These are phyloP conservation scores for Floccularia luteovirens DNA, from an alignment of 768 basidiomycete species.

Conservation along the genomic window DNA sequence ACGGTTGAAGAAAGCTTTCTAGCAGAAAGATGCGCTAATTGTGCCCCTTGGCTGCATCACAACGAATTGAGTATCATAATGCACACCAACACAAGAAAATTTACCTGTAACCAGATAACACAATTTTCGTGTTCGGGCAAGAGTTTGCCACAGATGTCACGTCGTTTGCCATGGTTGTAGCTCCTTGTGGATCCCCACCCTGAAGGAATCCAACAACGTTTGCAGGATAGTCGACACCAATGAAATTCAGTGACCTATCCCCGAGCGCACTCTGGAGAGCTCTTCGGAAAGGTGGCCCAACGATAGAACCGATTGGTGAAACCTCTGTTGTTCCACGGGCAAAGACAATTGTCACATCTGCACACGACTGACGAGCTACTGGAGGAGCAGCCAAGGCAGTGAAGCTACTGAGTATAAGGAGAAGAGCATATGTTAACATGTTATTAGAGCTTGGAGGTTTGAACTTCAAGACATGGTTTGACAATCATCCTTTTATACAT, in stretches of 20 bases:
- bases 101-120: constrained; percentile 27
- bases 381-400: constrained; percentile 15
- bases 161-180: constrained; percentile 25
- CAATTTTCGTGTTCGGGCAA: constrained; percentile 23
- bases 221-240: constrained; percentile 28
- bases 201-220: constrained; percentile 24
- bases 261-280: constrained; percentile 20
- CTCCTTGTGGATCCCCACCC: constrained; percentile 26
- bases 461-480: no score
- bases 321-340: constrained; percentile 28
- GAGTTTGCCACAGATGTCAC: constrained; percentile 17
- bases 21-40: constrained; percentile 30
- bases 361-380: constrained; percentile 15
- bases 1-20: constrained; percentile 1
- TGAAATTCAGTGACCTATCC: constrained; percentile 21
- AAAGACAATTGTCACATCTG: constrained; percentile 26
- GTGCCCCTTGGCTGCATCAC: constrained; percentile 19
- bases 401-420: constrained; percentile 10
- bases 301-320: constrained; percentile 23
- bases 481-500: no score
- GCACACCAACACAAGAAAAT: constrained; percentile 5
- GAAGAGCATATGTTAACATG: neutral
- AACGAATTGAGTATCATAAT: neutral
- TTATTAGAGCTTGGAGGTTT: no score
- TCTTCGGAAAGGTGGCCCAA: constrained; percentile 26